phyloP scores from a whole-genome alignment of 306 rosid species.

The Elaeagnus macrophylla region DNA sequence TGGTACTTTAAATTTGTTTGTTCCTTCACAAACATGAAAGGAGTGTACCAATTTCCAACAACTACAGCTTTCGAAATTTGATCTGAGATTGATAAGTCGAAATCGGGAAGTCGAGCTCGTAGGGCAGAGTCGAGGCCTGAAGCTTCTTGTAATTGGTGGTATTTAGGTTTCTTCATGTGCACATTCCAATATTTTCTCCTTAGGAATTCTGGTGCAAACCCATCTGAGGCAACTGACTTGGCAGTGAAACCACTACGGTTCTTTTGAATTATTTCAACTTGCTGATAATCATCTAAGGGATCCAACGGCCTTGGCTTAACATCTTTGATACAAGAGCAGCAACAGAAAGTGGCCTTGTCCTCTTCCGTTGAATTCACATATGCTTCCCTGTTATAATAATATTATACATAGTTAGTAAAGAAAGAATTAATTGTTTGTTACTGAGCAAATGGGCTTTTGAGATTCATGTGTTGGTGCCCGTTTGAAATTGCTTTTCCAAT shows the following conservation, averaged over 20 bases:
- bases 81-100: constrained; percentile 20
- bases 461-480: no score
- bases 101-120: constrained; percentile 27
- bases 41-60: constrained; percentile 71
- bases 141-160: constrained; percentile 33
- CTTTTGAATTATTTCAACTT: constrained; percentile 29
- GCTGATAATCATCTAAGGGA: constrained; percentile 22
- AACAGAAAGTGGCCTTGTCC: constrained; percentile 11
- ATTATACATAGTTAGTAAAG: no score
- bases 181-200: constrained; percentile 34
- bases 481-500: no score
- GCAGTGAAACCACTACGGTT: constrained; percentile 33
- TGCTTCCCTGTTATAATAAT: no score
- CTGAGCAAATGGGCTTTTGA: no score
- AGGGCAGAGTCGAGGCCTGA: constrained; percentile 35
- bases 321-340: constrained; percentile 3
- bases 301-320: constrained; percentile 22
- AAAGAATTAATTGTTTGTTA: no score
- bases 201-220: constrained; percentile 41
- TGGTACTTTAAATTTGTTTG: constrained; percentile 36
- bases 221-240: constrained; percentile 36
- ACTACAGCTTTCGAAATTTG: constrained; percentile 21
- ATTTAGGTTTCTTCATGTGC: constrained; percentile 13
- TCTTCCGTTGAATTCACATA: constrained; percentile 22
- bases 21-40: constrained; percentile 60